Conservation (phyloP, 192 early-diverging fungal species). For the Backusella westeae region DNA sequence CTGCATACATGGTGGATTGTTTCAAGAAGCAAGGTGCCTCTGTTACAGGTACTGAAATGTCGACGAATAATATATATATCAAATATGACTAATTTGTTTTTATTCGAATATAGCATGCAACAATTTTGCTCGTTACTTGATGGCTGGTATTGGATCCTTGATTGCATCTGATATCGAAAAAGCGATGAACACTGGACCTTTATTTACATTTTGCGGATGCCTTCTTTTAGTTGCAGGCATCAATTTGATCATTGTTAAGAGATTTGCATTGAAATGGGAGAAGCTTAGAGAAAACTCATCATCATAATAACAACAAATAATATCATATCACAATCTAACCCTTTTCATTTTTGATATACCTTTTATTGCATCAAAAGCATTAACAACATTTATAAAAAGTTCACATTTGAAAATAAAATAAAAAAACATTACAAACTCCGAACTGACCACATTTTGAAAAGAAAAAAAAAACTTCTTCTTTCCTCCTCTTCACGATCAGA, state of each 20-base stretch:
- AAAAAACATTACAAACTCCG: neutral
- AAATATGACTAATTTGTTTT: neutral
- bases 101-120: conserved; percentile 27
- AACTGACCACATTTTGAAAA: neutral
- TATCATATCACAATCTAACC: neutral
- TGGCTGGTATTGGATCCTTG: conserved; percentile 35
- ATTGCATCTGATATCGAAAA: conserved; percentile 29
- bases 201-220: conserved; percentile 26
- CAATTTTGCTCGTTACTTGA: conserved; percentile 29
- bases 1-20: conserved; percentile 38
- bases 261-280: conserved; percentile 2
- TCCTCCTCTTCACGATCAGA: neutral
- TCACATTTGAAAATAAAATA: neutral
- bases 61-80: neutral
- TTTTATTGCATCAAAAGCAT: neutral
- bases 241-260: conserved; percentile 3
- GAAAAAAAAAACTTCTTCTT: neutral
- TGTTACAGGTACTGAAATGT: conserved; percentile 22
- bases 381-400: neutral
- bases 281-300: neutral
- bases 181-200: conserved; percentile 23
- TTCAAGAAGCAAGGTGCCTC: conserved; percentile 28
- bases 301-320: neutral
- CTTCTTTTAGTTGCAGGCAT: neutral
- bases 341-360: neutral